Conservation (phyloP, 768 basidiomycete genomes). For the Calocera viscosa region DNA sequence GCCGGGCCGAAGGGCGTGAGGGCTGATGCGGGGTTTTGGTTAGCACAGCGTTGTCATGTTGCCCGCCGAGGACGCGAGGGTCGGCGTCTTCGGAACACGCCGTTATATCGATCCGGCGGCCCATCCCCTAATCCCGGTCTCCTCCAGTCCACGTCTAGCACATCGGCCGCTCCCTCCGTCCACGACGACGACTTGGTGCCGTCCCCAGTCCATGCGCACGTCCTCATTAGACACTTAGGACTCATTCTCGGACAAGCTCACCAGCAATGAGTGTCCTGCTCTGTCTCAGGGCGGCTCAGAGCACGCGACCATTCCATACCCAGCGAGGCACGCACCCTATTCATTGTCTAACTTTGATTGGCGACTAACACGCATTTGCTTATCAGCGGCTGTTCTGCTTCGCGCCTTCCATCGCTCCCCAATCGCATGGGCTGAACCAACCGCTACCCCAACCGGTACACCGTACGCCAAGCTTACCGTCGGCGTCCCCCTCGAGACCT, state of each 20-base stretch:
- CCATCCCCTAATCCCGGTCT: no score
- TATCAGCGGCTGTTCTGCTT: background rate
- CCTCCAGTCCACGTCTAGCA: no score
- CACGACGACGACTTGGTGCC: no score
- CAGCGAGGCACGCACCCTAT: background rate
- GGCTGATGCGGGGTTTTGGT: no score
- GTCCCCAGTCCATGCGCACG: no score
- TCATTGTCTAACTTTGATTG: background rate
- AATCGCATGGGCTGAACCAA: background rate
- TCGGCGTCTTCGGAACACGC: no score
- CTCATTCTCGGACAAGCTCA: background rate
- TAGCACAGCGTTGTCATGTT: no score
- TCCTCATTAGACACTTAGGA: no score
- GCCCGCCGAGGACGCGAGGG: no score
- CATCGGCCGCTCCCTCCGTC: no score
- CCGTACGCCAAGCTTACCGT: slow-evolving; percentile 64
- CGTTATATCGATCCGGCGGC: no score
- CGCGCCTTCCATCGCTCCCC: slow-evolving; percentile 1
- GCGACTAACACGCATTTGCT: background rate
- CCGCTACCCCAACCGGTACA: slow-evolving; percentile 24
- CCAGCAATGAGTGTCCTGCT: background rate
- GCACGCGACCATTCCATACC: background rate
- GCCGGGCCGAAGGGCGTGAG: no score
- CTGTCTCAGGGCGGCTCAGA: background rate
- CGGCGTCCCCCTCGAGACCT: slow-evolving; percentile 66